Evolutionary conservation across 805 yeast species (phyloP).

Genomic region (Candida qinlingensis): DNA sequence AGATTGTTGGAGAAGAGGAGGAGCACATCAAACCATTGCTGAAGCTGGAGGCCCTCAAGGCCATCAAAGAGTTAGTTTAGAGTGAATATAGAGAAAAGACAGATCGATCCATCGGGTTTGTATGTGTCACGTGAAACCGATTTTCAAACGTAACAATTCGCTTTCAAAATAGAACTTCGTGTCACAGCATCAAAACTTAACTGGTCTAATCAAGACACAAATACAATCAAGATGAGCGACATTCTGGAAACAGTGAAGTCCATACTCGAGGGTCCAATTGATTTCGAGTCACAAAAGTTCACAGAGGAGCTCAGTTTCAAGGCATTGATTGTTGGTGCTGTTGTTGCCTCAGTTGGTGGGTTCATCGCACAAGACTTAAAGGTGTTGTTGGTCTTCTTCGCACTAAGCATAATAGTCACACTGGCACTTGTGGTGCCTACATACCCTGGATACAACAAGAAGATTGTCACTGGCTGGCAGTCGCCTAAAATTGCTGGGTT

Average conservation of each 20-base stretch:
- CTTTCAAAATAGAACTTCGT: no score
- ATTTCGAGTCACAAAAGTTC: slow-evolving; percentile 26
- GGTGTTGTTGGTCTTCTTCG: slow-evolving; percentile 35
- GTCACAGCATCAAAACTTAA: no score
- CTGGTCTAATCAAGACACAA: no score
- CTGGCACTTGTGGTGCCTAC: slow-evolving; percentile 47
- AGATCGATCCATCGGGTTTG: no score
- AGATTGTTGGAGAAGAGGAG: slow-evolving; percentile 37
- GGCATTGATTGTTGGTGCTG: slow-evolving; percentile 19
- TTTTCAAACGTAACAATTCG: no score
- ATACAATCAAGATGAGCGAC: slow-evolving; percentile 25
- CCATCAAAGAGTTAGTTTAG: slow-evolving; percentile 10
- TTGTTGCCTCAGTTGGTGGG: slow-evolving; percentile 44
- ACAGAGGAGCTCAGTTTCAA: slow-evolving; percentile 15
- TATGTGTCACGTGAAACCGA: no score
- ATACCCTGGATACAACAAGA: slow-evolving; percentile 48
- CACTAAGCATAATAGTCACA: slow-evolving; percentile 29
- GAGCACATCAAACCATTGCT: slow-evolving; percentile 20
- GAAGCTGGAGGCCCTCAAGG: slow-evolving; percentile 13
- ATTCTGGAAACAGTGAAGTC: slow-evolving; percentile 23
- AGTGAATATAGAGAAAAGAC: no score
- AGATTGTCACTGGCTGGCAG: slow-evolving; percentile 15
- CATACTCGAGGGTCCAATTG: slow-evolving; percentile 29
- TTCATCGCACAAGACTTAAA: slow-evolving; percentile 40
- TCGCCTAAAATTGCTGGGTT: slow-evolving; percentile 3